A percentile compares a stretch with the other conserved stretches of the same genome.
Conservation (phyloP, 2,329 filamentous ascomycete genomes). For the Sordariomycetes sp. region DNA sequence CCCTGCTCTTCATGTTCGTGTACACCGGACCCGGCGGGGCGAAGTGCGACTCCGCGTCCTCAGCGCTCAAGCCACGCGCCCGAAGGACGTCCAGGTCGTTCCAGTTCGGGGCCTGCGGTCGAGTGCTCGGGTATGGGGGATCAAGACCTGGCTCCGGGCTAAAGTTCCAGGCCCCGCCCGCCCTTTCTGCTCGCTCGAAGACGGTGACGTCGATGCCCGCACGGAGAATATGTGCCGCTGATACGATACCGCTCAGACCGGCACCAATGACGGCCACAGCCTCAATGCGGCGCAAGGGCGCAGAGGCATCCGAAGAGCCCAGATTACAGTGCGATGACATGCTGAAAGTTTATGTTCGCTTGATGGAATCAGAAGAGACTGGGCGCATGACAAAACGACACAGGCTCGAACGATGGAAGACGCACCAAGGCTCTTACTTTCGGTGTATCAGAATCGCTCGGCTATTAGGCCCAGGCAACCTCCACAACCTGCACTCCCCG, state of each 20-base stretch:
- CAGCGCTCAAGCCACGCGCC: not conserved
- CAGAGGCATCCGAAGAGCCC: no score
- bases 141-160: conserved; percentile 17
- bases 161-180: conserved; percentile 28
- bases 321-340: no score
- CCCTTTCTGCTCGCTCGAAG: conserved; percentile 21
- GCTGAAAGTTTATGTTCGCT: no score
- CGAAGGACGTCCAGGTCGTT: conserved; percentile 9
- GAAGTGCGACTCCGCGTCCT: conserved; percentile 2
- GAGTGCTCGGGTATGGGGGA: conserved; percentile 20
- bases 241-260: conserved; percentile 26
- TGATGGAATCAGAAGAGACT: no score
- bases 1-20: conserved; percentile 58
- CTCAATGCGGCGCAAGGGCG: no score
- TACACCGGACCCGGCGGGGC: conserved; percentile 35
- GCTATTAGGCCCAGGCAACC: no score
- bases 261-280: conserved; percentile 26
- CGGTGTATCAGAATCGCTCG: no score
- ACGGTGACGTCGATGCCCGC: conserved; percentile 23
- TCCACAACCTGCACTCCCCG: no score
- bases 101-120: conserved; percentile 16
- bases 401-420: no score
- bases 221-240: conserved; percentile 24
- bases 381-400: no score
- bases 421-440: no score